Percentiles rank a stretch among this genome's conserved stretches.
phyloP scores from a whole-genome alignment of 495 filamentous ascomycete species.

The Aspergillus diversus region DNA sequence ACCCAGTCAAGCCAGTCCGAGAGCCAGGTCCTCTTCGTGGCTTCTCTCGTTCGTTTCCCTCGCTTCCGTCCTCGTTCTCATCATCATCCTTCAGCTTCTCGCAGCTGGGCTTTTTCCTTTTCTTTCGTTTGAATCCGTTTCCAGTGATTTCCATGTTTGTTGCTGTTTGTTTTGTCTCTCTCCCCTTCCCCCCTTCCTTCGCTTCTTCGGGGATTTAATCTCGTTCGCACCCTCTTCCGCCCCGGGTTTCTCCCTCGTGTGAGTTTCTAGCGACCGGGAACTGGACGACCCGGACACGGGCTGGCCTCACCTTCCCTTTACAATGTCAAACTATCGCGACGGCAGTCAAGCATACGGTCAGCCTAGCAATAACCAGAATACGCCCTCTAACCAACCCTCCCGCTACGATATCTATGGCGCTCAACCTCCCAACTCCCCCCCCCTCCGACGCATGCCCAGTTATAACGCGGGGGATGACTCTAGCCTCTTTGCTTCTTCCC shows the following conservation, averaged over 20 bases:
- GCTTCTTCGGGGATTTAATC: slow-evolving; percentile 10
- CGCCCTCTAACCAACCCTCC: slow-evolving; percentile 10
- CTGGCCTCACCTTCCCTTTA: slow-evolving; percentile 6
- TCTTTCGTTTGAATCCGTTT: background rate
- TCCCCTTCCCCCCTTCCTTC: background rate
- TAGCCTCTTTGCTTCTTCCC: slow-evolving; percentile 45
- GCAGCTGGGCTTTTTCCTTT: background rate
- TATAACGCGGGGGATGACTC: slow-evolving; percentile 82
- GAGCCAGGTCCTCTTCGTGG: background rate
- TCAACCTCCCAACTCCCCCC: slow-evolving; percentile 44
- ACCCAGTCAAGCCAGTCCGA: background rate
- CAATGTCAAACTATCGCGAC: slow-evolving; percentile 56
- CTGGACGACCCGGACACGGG: background rate
- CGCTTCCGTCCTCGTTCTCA: background rate
- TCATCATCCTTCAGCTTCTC: background rate
- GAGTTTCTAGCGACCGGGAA: background rate
- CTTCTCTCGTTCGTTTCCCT: background rate
- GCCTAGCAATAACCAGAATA: slow-evolving; percentile 22
- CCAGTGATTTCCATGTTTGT: background rate
- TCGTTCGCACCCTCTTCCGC: slow-evolving; percentile 1
- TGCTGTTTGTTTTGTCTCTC: background rate
- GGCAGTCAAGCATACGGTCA: slow-evolving; percentile 50
- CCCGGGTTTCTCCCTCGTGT: slow-evolving; percentile 4
- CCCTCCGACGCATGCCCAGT: slow-evolving; percentile 66
- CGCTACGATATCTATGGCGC: slow-evolving; percentile 27